Evolutionary conservation across 345 rosid genomes (phyloP).

Genomic region (Schrenkiella parvula): DNA sequence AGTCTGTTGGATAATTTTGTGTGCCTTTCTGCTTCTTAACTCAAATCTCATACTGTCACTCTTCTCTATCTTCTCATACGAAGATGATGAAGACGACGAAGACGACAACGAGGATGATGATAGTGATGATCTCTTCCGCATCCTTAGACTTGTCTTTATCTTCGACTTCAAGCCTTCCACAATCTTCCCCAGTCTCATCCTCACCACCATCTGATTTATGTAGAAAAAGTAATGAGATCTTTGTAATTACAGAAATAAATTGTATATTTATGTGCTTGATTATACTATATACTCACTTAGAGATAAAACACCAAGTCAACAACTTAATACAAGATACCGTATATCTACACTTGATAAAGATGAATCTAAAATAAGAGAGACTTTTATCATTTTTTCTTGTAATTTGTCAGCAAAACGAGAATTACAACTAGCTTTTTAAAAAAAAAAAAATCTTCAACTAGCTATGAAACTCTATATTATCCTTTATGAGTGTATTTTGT

Average conservation of each 20-base stretch:
- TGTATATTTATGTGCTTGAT: background rate
- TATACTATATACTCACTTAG: background rate
- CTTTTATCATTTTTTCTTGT: background rate
- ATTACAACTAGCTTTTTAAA: too few species aligned
- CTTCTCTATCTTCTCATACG: constrained; percentile 79
- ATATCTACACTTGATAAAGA: background rate
- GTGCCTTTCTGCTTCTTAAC: constrained; percentile 77
- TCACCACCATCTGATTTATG: constrained; percentile 5
- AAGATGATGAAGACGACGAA: constrained; percentile 19
- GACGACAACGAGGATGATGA: constrained; percentile 8
- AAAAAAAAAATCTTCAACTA: background rate
- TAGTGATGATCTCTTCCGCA: constrained; percentile 37
- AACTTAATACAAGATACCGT: background rate
- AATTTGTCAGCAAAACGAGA: background rate
- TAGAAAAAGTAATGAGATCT: background rate
- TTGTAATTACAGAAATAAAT: background rate
- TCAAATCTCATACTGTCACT: constrained; percentile 95
- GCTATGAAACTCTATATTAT: background rate
- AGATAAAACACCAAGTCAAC: background rate
- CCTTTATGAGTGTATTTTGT: background rate
- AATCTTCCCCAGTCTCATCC: constrained; percentile 61
- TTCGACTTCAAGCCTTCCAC: constrained; percentile 60
- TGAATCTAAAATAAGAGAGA: background rate
- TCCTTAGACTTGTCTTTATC: constrained; percentile 51
- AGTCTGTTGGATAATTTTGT: constrained; percentile 65